Evolutionary conservation across 228 moss, liverwort and hornwort genomes (phyloP).

Genomic region (Sphagnum fallax): DNA sequence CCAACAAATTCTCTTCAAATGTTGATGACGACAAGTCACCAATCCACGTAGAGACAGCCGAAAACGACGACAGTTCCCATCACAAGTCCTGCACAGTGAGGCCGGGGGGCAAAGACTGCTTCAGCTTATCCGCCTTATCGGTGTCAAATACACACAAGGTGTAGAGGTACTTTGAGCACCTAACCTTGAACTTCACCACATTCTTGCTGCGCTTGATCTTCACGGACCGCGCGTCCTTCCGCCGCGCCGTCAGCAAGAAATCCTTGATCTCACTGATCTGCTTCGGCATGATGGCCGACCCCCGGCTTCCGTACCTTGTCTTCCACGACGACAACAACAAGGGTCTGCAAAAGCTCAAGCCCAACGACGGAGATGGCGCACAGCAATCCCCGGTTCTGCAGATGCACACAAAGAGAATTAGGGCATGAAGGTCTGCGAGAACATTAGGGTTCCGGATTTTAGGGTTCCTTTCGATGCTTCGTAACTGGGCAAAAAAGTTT

Average conservation of each 20-base stretch:
- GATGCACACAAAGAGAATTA: no score
- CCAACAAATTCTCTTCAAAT: no score
- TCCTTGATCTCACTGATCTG: conserved; percentile 11
- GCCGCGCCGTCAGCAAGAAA: conserved; percentile 5
- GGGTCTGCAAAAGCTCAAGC: no score
- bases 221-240: conserved; percentile 4
- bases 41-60: no score
- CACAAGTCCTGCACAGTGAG: conserved; percentile 10
- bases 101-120: conserved; percentile 7
- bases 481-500: background rate
- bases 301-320: background rate
- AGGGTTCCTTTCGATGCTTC: no score
- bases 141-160: conserved; percentile 8
- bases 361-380: no score
- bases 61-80: background rate
- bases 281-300: background rate
- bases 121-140: conserved; percentile 8
- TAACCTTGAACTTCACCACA: conserved; percentile 7
- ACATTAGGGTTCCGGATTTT: no score
- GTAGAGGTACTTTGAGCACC: conserved; percentile 9
- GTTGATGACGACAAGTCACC: no score
- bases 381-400: no score
- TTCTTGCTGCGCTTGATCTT: conserved; percentile 9
- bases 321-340: no score
- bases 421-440: no score